Base-by-base conservation (phyloP, 768 basidiomycete genomes). In the Fomitopsis pulvina region DNA sequence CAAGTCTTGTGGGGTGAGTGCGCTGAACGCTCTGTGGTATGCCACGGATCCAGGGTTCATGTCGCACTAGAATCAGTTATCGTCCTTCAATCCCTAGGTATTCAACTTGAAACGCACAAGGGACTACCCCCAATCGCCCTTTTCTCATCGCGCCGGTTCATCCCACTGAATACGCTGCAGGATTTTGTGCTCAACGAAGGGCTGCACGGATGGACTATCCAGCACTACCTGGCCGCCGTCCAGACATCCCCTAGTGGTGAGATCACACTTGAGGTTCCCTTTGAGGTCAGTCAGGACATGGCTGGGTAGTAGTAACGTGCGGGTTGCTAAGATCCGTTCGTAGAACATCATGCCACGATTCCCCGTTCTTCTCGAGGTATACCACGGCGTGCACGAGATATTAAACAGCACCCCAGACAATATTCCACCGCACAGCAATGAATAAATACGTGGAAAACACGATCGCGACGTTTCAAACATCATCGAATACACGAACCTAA, bases 101-200 rank as follows among this genome's bases (percentile, higher is more conserved):
- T 92, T 37, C 89, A 91, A 59, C 65, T 91, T 2, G 87, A 90
- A 63, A 83, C 80, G 0, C 79, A 79, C 63, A 70, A 76, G 47
- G 88, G 86, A 1, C 61, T 82, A 27, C 74, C 74, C 9, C 61
- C 64, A 12, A 51, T 58, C 1, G 60, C 67, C 14, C 50, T 69
- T 14, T 62, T 53, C 41, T 61, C 53, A 6, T 62, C 67, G 3
- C 73, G 77, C 44, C 76, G 64, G 3, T 89, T 91, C 63, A 79
- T 90, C 53, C 80, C 84, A 6, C 61, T 75, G 25, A 61, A 70
- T 0, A 55, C 62, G 1, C 63, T 90, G 18, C 71, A 75, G 45
- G 85, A 87, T 50, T 69, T 85, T 39, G 57, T 89, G 25, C 82
- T 91, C 47, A 84, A 88, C 57, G 89, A 92, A 63, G 87, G 81